Conservation (phyloP, 306 rosid genomes). For the Vigna mungo region DNA sequence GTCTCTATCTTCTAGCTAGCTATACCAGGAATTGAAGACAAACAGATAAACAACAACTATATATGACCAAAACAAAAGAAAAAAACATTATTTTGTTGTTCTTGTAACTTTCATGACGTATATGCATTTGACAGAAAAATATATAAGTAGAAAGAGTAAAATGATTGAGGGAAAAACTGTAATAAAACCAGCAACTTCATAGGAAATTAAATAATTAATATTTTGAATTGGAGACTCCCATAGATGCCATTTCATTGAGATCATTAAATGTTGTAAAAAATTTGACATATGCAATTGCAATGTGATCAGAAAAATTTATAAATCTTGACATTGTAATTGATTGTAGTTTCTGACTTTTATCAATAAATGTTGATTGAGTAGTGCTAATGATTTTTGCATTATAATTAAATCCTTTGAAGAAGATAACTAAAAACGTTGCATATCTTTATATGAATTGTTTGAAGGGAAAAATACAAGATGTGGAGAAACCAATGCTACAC, state of each 20-base stretch:
- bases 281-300: not conserved
- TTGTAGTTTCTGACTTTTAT: not conserved
- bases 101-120: constrained; percentile 1
- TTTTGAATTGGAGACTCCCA: too few species aligned
- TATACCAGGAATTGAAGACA: constrained; percentile 8
- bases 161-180: not conserved
- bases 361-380: not conserved
- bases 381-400: not conserved
- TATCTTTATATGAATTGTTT: constrained; percentile 16
- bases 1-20: constrained; percentile 3
- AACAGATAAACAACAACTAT: constrained; percentile 2
- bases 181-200: not conserved
- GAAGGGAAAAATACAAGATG: constrained; percentile 29
- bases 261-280: not conserved
- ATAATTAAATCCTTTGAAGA: not conserved
- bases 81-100: not conserved
- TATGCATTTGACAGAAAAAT: not conserved
- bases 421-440: not conserved
- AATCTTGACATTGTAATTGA: not conserved
- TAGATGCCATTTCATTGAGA: not conserved
- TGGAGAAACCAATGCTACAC: constrained; percentile 32
- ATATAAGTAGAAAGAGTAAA: not conserved
- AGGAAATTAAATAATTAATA: too few species aligned
- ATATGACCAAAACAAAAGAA: not conserved
- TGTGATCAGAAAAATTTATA: not conserved